A percentile compares a stretch with the other conserved stretches of the same genome.
Evolutionary conservation across 495 filamentous ascomycete species (phyloP).

Genomic region (Bryoglossum gracile): DNA sequence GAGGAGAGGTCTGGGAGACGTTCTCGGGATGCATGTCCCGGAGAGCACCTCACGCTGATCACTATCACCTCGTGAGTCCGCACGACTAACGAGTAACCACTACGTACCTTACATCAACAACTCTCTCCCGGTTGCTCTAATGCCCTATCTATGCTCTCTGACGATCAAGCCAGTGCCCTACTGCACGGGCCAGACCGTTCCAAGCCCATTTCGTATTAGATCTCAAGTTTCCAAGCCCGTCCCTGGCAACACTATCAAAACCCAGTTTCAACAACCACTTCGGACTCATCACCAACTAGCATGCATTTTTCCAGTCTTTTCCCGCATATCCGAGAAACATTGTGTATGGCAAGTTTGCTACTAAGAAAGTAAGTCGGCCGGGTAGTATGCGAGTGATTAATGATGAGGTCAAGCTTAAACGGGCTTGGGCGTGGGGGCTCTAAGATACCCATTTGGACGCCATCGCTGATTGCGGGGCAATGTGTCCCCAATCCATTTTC

Average conservation of each 20-base stretch:
- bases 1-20: too few species aligned
- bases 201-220: background rate
- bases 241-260: slow-evolving; percentile 3
- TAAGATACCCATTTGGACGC: slow-evolving; percentile 6
- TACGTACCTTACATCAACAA: too few species aligned
- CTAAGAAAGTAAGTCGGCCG: slow-evolving; percentile 12
- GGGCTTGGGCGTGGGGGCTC: slow-evolving; percentile 19
- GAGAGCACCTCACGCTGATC: too few species aligned
- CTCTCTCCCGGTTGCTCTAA: too few species aligned
- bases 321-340: slow-evolving; percentile 14
- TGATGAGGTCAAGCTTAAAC: slow-evolving; percentile 24
- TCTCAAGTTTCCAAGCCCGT: background rate
- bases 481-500: slow-evolving; percentile 17
- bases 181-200: slow-evolving; percentile 3
- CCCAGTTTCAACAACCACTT: slow-evolving; percentile 11
- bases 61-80: too few species aligned
- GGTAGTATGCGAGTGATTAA: slow-evolving; percentile 20
- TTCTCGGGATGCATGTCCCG: too few species aligned
- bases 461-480: slow-evolving; percentile 25
- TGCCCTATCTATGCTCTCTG: too few species aligned
- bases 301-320: background rate
- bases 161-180: too few species aligned
- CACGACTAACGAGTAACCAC: too few species aligned
- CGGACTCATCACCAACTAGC: background rate
- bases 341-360: slow-evolving; percentile 7